Evolutionary conservation across 2,329 filamentous ascomycete genomes (phyloP).

Genomic region (Epichloe scottii): DNA sequence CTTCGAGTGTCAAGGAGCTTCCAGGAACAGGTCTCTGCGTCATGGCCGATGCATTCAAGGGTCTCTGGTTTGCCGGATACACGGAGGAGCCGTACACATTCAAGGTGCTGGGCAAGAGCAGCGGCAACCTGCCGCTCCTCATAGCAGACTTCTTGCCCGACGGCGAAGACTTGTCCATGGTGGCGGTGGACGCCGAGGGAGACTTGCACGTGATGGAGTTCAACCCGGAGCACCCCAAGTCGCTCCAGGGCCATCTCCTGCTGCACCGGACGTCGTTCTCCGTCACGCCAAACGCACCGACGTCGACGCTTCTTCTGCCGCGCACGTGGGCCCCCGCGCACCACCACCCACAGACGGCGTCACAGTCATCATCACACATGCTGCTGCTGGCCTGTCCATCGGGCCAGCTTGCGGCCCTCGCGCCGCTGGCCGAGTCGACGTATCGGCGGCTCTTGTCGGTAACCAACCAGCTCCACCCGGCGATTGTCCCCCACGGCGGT

Average conservation of each 20-base stretch:
- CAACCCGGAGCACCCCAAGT: slow-evolving; percentile 91
- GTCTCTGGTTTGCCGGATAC: slow-evolving; percentile 92
- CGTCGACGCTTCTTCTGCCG: slow-evolving; percentile 63
- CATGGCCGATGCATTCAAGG: slow-evolving; percentile 83
- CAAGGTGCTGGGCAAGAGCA: slow-evolving; percentile 81
- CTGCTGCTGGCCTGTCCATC: slow-evolving; percentile 64
- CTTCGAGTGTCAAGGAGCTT: slow-evolving; percentile 73
- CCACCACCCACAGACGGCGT: slow-evolving; percentile 4
- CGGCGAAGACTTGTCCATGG: slow-evolving; percentile 67
- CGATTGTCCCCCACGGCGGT: slow-evolving; percentile 63
- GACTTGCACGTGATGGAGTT: slow-evolving; percentile 86
- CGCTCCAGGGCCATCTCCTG: slow-evolving; percentile 75
- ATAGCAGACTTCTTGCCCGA: slow-evolving; percentile 82
- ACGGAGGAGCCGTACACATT: slow-evolving; percentile 95
- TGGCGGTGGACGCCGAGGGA: slow-evolving; percentile 73
- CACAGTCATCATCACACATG: slow-evolving; percentile 22
- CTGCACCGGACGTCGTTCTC: slow-evolving; percentile 83
- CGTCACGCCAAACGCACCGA: slow-evolving; percentile 64
- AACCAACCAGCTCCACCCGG: slow-evolving; percentile 64
- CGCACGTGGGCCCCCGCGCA: slow-evolving; percentile 37
- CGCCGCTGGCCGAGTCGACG: slow-evolving; percentile 62
- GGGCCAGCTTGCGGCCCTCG: slow-evolving; percentile 65
- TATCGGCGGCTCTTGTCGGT: slow-evolving; percentile 79
- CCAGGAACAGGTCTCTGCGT: slow-evolving; percentile 74
- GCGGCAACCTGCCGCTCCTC: slow-evolving; percentile 64